Percentiles rank a stretch among this genome's conserved stretches.
Evolutionary conservation across 768 basidiomycete genomes (phyloP).

Genomic region (Mycena pura): DNA sequence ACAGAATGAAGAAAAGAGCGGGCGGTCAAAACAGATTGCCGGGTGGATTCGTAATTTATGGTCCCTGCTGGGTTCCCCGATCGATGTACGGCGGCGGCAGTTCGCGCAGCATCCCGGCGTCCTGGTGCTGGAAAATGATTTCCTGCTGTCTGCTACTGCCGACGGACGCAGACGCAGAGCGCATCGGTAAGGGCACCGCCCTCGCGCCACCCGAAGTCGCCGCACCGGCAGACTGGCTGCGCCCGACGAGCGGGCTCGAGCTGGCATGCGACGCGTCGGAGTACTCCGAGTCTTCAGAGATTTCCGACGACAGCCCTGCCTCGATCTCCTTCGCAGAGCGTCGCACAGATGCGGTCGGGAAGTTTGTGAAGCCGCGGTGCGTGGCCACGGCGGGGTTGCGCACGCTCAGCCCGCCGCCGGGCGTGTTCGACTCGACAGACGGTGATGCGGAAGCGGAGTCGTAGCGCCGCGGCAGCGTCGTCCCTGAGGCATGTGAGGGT

Average conservation of each 20-base stretch:
- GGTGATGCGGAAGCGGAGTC: neutral
- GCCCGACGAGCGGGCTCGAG: constrained; percentile 9
- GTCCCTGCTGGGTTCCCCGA: constrained; percentile 16
- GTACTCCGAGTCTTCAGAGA: constrained; percentile 20
- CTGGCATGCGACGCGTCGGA: neutral
- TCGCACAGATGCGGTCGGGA: constrained; percentile 29
- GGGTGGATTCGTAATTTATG: neutral
- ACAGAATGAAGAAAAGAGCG: constrained; percentile 5
- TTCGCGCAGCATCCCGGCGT: constrained; percentile 43
- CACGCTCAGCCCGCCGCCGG: constrained; percentile 14
- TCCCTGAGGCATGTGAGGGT: neutral
- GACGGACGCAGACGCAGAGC: constrained; percentile 24
- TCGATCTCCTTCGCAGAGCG: constrained; percentile 29
- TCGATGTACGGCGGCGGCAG: constrained; percentile 43
- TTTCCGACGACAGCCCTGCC: constrained; percentile 14
- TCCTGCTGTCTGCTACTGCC: constrained; percentile 19
- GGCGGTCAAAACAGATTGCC: constrained; percentile 15
- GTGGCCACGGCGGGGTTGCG: constrained; percentile 22
- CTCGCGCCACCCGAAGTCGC: constrained; percentile 2
- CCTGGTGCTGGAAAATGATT: constrained; percentile 44
- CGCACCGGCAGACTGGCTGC: constrained; percentile 12
- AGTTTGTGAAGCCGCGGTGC: constrained; percentile 20
- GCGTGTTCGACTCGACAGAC: too few relatives aligned
- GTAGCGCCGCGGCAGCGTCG: neutral
- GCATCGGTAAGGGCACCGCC: neutral